phyloP scores from a whole-genome alignment of 208 protist species.

The Phytomonas sp. region DNA sequence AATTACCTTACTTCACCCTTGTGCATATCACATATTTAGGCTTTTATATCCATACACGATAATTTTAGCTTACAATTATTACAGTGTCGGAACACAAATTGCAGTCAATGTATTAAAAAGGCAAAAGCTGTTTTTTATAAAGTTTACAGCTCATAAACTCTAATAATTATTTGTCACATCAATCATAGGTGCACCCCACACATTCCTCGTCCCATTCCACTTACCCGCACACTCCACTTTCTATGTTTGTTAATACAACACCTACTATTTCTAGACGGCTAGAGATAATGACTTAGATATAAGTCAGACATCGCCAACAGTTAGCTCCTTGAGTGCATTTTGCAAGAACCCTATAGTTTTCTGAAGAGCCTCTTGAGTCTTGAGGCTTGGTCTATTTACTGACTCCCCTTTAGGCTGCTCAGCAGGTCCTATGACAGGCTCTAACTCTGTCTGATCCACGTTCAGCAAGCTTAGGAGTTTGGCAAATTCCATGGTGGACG shows the following conservation, averaged over 20 bases:
- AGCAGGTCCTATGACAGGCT: conserved; percentile 22
- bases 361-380: conserved; percentile 53
- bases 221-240: background rate
- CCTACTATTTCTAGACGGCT: background rate
- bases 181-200: background rate
- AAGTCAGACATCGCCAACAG: background rate
- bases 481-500: conserved; percentile 23
- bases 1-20: background rate
- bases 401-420: conserved; percentile 17
- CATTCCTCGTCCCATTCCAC: background rate
- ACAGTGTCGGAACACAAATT: background rate
- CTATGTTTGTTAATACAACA: background rate
- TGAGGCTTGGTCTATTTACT: conserved; percentile 55
- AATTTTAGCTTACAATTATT: background rate
- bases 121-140: background rate
- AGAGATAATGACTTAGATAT: background rate
- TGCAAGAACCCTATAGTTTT: conserved; percentile 24
- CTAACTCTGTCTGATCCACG: conserved; percentile 33
- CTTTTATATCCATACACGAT: background rate
- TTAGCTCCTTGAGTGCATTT: background rate
- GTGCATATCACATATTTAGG: background rate
- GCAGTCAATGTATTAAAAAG: background rate
- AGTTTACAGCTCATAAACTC: background rate
- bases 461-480: conserved; percentile 27
- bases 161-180: background rate